Evolutionary conservation across 768 basidiomycete species (phyloP).

Genomic region (Termitomyces sp.): DNA sequence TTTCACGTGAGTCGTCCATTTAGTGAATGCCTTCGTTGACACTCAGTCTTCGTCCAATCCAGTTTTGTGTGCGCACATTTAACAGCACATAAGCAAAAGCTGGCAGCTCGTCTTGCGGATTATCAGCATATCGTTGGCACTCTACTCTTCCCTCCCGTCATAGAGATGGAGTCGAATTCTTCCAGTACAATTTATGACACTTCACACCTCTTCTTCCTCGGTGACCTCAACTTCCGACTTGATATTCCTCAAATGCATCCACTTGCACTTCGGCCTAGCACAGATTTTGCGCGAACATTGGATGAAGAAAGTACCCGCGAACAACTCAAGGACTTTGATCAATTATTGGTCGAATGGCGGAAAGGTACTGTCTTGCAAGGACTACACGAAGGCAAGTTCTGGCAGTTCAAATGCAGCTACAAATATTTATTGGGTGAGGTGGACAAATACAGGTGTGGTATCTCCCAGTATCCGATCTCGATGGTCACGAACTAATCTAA

Average conservation of each 20-base stretch:
- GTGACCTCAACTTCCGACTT: conserved; percentile 91
- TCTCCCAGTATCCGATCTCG: neutral
- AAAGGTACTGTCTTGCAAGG: conserved; percentile 66
- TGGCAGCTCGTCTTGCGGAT: conserved; percentile 66
- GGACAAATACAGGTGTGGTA: conserved; percentile 73
- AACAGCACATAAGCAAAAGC: conserved; percentile 69
- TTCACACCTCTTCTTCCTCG: conserved; percentile 89
- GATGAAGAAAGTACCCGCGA: conserved; percentile 49
- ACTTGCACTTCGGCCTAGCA: conserved; percentile 25
- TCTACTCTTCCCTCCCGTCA: conserved; percentile 66
- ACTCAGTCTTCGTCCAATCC: neutral
- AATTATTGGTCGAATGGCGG: conserved; percentile 57
- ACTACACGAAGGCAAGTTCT: conserved; percentile 82
- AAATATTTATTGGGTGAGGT: conserved; percentile 81
- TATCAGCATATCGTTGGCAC: conserved; percentile 77
- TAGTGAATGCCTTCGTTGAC: neutral
- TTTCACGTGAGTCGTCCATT: conserved; percentile 66
- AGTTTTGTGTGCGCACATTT: conserved; percentile 87
- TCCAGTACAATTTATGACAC: conserved; percentile 73
- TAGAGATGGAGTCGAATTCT: conserved; percentile 24
- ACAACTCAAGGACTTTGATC: conserved; percentile 66
- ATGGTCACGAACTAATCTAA: conserved; percentile 7
- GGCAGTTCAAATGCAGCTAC: conserved; percentile 87
- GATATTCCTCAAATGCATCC: conserved; percentile 54
- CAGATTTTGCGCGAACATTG: conserved; percentile 38